These are phyloP conservation scores for Parathielavia hyrcaniae DNA, from an alignment of 495 filamentous ascomycete genomes.

Conservation along the genomic window DNA sequence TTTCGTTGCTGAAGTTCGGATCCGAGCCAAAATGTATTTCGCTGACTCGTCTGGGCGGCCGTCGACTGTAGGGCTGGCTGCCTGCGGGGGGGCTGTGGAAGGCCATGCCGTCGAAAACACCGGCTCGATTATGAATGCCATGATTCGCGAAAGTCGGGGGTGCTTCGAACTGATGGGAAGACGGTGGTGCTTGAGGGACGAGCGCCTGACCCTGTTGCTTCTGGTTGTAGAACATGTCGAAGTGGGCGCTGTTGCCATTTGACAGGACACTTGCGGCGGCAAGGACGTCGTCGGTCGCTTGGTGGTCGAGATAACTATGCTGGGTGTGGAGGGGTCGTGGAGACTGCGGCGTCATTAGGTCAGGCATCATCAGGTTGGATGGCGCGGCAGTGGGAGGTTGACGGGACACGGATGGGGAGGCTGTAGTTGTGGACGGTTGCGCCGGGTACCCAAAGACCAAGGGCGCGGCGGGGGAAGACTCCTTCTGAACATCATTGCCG, in stretches of 20 bases:
- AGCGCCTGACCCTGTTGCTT: not conserved
- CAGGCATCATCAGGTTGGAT: too few species aligned
- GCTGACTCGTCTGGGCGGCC: slow-evolving; percentile 12
- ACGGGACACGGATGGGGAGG: slow-evolving; percentile 11
- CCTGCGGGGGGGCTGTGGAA: not conserved
- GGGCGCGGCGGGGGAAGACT: too few species aligned
- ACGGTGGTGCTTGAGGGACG: not conserved
- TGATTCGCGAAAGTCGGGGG: too few species aligned
- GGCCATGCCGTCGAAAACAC: not conserved
- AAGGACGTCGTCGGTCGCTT: slow-evolving; percentile 38
- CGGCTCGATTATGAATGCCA: not conserved
- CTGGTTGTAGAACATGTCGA: not conserved
- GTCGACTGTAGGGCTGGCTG: slow-evolving; percentile 14
- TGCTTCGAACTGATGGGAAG: not conserved
- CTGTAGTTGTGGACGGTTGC: not conserved
- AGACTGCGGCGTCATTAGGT: too few species aligned
- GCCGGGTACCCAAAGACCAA: not conserved
- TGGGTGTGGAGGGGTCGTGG: too few species aligned
- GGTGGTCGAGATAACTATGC: not conserved
- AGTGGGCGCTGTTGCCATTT: not conserved
- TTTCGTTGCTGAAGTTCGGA: slow-evolving; percentile 50
- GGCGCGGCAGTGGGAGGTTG: not conserved
- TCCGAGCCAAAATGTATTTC: slow-evolving; percentile 63
- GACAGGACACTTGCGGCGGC: slow-evolving; percentile 35
- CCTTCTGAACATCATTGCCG: not conserved